Evolutionary conservation across 2,329 filamentous ascomycete species (phyloP), one percentile per base, ranked within the genome.

Genomic region (Amauroascus niger): DNA sequence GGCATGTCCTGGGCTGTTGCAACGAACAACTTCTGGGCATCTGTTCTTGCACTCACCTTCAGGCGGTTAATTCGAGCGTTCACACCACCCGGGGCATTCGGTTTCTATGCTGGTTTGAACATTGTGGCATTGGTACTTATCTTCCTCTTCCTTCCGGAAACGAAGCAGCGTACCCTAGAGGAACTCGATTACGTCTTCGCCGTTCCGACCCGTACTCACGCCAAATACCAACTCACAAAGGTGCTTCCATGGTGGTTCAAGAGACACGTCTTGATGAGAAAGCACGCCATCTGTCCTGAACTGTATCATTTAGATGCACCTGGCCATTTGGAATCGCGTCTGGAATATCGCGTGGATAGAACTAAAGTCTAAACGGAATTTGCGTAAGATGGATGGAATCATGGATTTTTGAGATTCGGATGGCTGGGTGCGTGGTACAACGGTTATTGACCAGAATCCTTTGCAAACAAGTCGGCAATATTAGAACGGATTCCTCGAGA

Each of bases 31-130:
- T 73, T 71, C 61, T 74, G 64, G 69, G 70, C 71, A 3, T 62
- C 67, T 11, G 65, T 74, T 1, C 63, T 76, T 1, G 69, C 69
- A 0, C 61, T 77, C 33, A 71, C 71, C 1, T 75, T 72, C 57
- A 72, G 72, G 3, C 64, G 65, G 16, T 68, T 74, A 46, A 62
- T 74, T 8, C 63, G 60, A n/a, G 72, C 68, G 3, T 68, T 79
- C 57, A 71, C 65, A 3, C 67, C 74, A 82, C 72, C 73, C 1
- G 77, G 77, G 2, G 77, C 80, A 1, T 84, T 84, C 59, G 76
- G 79, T 3, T 81, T 85, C 63, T 84, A 84, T 48, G 69, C 69
- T 8, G 79, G 70, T 0, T 67, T 85, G 3, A 86, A 86, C 58
- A 58, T 83, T 2, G 63, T 80, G 1, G 82, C 81, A 0, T 72